Conservation (phyloP, 2,329 filamentous ascomycete genomes). For the Colletotrichum plurivorum region DNA sequence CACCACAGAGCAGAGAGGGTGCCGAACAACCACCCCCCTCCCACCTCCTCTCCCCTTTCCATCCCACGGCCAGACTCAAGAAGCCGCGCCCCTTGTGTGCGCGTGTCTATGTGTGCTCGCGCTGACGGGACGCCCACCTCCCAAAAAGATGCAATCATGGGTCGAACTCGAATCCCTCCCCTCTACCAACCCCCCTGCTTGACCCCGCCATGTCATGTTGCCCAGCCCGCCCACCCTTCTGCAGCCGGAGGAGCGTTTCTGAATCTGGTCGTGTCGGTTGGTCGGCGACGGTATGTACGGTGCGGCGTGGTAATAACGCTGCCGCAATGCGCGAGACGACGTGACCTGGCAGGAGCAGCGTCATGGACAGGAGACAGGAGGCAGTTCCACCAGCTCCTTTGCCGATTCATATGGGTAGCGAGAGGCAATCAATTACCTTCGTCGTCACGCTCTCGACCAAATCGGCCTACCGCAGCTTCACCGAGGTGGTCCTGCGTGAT, state of each 20-base stretch:
- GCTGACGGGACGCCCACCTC: slow-evolving; percentile 31
- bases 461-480: slow-evolving; percentile 22
- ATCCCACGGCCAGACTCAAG: slow-evolving; percentile 2
- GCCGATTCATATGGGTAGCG: slow-evolving; percentile 5
- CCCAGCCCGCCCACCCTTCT: slow-evolving; percentile 30
- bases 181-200: slow-evolving; percentile 12
- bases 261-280: not conserved
- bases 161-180: slow-evolving; percentile 1
- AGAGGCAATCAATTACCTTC: not conserved
- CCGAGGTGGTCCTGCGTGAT: slow-evolving; percentile 25
- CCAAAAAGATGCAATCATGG: slow-evolving; percentile 34
- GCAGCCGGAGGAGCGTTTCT: slow-evolving; percentile 5
- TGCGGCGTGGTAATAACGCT: not conserved
- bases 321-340: not conserved
- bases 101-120: slow-evolving; percentile 11
- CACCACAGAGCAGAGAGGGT: not conserved
- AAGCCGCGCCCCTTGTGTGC: slow-evolving; percentile 6
- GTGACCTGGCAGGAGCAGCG: not conserved
- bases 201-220: slow-evolving; percentile 39
- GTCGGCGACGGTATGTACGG: not conserved
- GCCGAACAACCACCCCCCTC: not conserved
- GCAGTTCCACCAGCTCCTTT: not conserved
- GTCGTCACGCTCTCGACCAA: slow-evolving; percentile 4
- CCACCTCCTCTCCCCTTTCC: not conserved
- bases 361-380: slow-evolving; percentile 1